Percentiles rank a stretch among this genome's conserved stretches.
Evolutionary conservation across 2,329 filamentous ascomycete species (phyloP).

Genomic region (Botryotinia narcissicola): DNA sequence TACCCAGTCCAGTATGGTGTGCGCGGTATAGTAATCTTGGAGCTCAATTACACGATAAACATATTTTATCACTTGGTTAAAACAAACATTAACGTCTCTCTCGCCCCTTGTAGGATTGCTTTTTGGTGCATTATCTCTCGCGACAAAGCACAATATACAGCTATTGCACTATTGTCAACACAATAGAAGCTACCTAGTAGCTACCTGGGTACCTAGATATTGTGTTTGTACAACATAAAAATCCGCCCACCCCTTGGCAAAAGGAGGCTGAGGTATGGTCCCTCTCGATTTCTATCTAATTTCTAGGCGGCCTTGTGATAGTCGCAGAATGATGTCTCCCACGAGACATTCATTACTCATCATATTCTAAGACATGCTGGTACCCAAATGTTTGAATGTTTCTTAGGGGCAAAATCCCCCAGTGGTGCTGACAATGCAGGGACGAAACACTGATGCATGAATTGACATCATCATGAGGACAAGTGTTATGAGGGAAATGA

Average conservation of each 20-base stretch:
- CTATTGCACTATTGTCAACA: neutral
- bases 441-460: slow-evolving; percentile 3
- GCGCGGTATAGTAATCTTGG: neutral
- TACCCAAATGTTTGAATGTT: neutral
- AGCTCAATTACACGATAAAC: neutral
- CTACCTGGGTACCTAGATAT: neutral
- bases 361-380: slow-evolving; percentile 4
- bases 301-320: neutral
- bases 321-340: neutral
- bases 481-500: neutral
- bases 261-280: slow-evolving; percentile 1
- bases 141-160: neutral
- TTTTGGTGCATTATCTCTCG: neutral
- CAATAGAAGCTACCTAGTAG: neutral
- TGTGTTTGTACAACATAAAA: neutral
- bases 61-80: too few relatives aligned
- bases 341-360: neutral
- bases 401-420: neutral
- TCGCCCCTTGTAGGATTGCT: neutral
- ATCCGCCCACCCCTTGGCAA: slow-evolving; percentile 8
- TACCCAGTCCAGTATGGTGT: neutral
- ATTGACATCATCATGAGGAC: neutral
- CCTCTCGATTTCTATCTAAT: neutral
- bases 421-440: slow-evolving; percentile 17
- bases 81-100: neutral